phyloP scores from a whole-genome alignment of 2,329 filamentous ascomycete genomes.

The Blastomyces emzantsi region DNA sequence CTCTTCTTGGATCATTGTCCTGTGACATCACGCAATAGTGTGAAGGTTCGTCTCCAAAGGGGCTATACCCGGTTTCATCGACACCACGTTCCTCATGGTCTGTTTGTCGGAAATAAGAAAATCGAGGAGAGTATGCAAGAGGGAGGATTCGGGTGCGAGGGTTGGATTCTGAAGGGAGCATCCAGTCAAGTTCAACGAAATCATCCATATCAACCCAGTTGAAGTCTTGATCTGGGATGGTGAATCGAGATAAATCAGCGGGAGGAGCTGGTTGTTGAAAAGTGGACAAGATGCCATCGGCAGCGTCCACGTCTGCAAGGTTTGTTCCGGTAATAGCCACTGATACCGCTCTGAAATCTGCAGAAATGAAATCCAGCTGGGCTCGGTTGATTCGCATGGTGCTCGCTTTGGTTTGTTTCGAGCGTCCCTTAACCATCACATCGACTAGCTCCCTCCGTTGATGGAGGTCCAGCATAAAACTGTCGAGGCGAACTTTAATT shows the following conservation, averaged over 20 bases:
- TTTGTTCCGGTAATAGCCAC: slow-evolving; percentile 78
- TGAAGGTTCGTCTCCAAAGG: slow-evolving; percentile 86
- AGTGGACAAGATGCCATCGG: slow-evolving; percentile 49
- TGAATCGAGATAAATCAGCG: slow-evolving; percentile 72
- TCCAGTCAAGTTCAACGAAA: slow-evolving; percentile 97
- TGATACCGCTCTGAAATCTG: slow-evolving; percentile 87
- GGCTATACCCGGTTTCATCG: slow-evolving; percentile 71
- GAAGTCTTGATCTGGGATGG: slow-evolving; percentile 88
- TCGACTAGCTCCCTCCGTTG: slow-evolving; percentile 88
- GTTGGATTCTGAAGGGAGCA: slow-evolving; percentile 78
- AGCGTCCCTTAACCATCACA: slow-evolving; percentile 65
- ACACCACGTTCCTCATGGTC: slow-evolving; percentile 71
- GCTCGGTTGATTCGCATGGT: slow-evolving; percentile 94
- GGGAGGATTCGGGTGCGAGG: slow-evolving; percentile 92
- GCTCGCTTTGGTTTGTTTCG: slow-evolving; percentile 70
- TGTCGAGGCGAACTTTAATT: slow-evolving; percentile 91
- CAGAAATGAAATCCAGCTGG: slow-evolving; percentile 82
- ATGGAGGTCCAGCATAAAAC: slow-evolving; percentile 94
- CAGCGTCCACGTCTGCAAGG: slow-evolving; percentile 60
- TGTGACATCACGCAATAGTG: slow-evolving; percentile 94
- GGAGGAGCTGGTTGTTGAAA: slow-evolving; percentile 45
- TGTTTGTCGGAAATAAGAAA: slow-evolving; percentile 96
- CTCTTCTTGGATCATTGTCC: slow-evolving; percentile 76
- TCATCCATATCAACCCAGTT: slow-evolving; percentile 99
- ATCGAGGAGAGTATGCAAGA: slow-evolving; percentile 81